phyloP scores from a whole-genome alignment of 805 yeast genomes.

The Barnettozyma salicaria region DNA sequence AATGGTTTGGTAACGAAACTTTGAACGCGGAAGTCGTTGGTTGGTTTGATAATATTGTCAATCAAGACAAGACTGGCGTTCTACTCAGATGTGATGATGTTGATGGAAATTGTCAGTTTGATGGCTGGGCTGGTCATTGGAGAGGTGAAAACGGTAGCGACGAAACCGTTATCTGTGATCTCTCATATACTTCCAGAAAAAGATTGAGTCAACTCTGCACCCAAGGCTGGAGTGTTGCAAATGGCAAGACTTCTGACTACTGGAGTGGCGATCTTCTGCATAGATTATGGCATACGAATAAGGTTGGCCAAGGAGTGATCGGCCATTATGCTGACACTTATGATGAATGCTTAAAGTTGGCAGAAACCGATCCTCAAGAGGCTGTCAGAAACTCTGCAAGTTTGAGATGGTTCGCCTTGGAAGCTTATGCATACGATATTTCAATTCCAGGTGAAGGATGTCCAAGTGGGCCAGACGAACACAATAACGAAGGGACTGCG shows the following conservation, averaged over 20 bases:
- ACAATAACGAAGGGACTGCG: conserved; percentile 1
- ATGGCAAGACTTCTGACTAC: conserved; percentile 24
- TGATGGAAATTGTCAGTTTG: conserved; percentile 32
- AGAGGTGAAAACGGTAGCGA: conserved; percentile 31
- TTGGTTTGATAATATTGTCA: conserved; percentile 28
- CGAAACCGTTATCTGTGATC: conserved; percentile 37
- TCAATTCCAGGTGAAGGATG: conserved; percentile 29
- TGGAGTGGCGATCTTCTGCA: conserved; percentile 36
- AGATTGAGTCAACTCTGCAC: conserved; percentile 31
- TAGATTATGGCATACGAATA: conserved; percentile 33
- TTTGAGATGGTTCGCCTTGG: conserved; percentile 29
- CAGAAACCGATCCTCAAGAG: conserved; percentile 27
- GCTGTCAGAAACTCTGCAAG: conserved; percentile 33
- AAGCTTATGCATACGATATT: conserved; percentile 26
- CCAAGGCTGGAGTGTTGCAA: conserved; percentile 28
- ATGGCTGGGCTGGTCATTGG: conserved; percentile 36
- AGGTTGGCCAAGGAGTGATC: conserved; percentile 28
- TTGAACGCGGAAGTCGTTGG: conserved; percentile 34
- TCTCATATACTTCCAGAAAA: conserved; percentile 30
- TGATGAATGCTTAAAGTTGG: conserved; percentile 31
- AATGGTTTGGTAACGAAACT: conserved; percentile 36
- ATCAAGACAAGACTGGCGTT: conserved; percentile 30
- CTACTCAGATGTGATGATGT: conserved; percentile 36
- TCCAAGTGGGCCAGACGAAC: conserved; percentile 14
- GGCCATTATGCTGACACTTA: conserved; percentile 34